Conservation (phyloP, 2,329 filamentous ascomycete species). For the Pseudogymnoascus sp. region DNA sequence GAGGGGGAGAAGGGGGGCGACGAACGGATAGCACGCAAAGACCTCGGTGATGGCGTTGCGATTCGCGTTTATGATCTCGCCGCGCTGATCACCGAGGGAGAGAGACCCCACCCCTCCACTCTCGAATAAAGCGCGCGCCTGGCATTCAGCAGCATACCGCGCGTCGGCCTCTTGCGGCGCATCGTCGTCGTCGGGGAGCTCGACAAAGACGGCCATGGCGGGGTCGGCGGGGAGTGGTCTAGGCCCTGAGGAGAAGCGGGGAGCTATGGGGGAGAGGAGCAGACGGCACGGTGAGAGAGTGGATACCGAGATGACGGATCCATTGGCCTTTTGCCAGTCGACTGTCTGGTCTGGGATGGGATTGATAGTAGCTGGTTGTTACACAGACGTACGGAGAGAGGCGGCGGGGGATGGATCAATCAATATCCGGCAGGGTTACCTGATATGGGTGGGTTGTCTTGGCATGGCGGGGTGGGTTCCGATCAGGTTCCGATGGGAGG, state of each 20-base stretch:
- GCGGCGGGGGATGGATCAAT: not conserved
- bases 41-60: not conserved
- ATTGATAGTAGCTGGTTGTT: not conserved
- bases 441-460: not conserved
- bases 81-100: not conserved
- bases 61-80: not conserved
- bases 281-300: not conserved
- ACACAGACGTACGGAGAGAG: not conserved
- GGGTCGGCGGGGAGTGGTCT: not conserved
- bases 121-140: not conserved
- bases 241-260: not conserved
- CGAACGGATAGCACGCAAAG: not conserved
- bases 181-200: not conserved
- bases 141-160: not conserved
- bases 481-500: not conserved
- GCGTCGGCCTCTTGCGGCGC: not conserved
- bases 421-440: not conserved
- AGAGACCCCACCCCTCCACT: not conserved
- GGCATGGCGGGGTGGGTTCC: not conserved
- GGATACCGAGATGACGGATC: not conserved
- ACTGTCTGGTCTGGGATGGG: not conserved
- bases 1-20: not conserved
- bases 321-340: not conserved
- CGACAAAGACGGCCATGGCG: not conserved
- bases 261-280: not conserved